Base-by-base conservation (phyloP, 2,329 filamentous ascomycete species). In the Beauveria australis region DNA sequence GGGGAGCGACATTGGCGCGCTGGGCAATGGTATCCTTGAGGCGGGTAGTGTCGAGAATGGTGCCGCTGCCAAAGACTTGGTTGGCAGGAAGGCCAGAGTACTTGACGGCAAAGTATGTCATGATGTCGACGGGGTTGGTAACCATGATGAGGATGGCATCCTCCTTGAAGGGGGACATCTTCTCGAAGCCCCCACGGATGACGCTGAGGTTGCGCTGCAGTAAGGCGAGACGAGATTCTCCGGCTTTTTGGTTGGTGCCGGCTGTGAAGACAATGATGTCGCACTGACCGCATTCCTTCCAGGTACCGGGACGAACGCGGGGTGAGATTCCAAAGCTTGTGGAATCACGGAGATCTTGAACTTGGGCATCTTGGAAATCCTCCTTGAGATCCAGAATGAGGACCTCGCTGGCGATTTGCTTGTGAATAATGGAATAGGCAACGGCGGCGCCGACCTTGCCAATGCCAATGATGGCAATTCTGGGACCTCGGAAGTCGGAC, bases 221-320 rank as follows among this genome's bases (percentile, higher is more conserved):
- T 5, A 58, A 47, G 14, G 57, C 24, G 12, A 63, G 51, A 8
- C 57, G 47, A 24, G 56, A 60, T 30, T 61, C 53, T n/a, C 22
- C 41, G 43, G 51, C 16, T 6, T 26, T 64, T 53, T 79, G 76
- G 66, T 78, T 82, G n/a, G 79, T 78, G 40, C 80, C 81, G 0
- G 80, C 79, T 0, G 80, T 81, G 54, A 83, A 77, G 52, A 84
- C 74, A 7, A 83, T 74, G 33, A 84, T 77, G 65, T 83, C 80
- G 51, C 78, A 78, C 66, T 81, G 76, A n/a, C 76, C 73, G 1
- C 80, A 80, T 64, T 83, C 81, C 24, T 70, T 70, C 56, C 76
- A 72, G 22, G 72, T 74, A 19, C 75, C 80, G 1, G 74, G 73
- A 30, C 75, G 73, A 4, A 81, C 74, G 40, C 71, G 74, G 5